Evolutionary conservation across 2,329 filamentous ascomycete genomes (phyloP).

Genomic region (Dothideomycetes sp.): DNA sequence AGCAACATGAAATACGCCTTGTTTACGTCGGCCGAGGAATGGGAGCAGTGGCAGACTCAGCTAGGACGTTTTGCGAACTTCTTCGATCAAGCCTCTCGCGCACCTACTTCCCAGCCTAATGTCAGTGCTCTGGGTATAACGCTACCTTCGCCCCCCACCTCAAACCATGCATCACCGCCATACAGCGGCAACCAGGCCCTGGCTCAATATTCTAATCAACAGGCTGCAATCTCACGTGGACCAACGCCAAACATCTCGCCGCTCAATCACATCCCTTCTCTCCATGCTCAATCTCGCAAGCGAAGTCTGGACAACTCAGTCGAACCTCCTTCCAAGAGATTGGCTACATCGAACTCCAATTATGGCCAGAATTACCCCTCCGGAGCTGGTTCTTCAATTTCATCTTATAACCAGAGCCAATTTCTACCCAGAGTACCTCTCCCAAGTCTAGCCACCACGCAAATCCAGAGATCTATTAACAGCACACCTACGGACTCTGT

Average conservation of each 20-base stretch:
- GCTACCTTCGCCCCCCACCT: slow-evolving; percentile 40
- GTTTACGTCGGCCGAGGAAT: slow-evolving; percentile 74
- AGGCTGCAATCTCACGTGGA: slow-evolving; percentile 26
- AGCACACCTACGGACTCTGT: too few relatives aligned
- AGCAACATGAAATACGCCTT: slow-evolving; percentile 97
- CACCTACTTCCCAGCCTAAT: slow-evolving; percentile 27
- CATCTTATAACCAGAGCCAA: neutral
- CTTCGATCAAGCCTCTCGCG: slow-evolving; percentile 55
- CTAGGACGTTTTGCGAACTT: slow-evolving; percentile 74
- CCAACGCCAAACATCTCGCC: slow-evolving; percentile 33
- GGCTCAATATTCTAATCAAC: slow-evolving; percentile 21
- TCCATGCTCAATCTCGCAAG: slow-evolving; percentile 35
- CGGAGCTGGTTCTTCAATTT: neutral
- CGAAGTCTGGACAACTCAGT: slow-evolving; percentile 45
- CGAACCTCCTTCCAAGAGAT: slow-evolving; percentile 48
- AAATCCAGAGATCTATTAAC: too few relatives aligned
- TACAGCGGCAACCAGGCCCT: slow-evolving; percentile 20
- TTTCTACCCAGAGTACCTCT: slow-evolving; percentile 39
- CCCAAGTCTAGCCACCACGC: slow-evolving; percentile 60
- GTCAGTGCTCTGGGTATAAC: slow-evolving; percentile 33
- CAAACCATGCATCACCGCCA: slow-evolving; percentile 41
- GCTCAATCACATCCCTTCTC: slow-evolving; percentile 29
- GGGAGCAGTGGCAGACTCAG: slow-evolving; percentile 77
- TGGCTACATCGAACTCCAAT: slow-evolving; percentile 10
- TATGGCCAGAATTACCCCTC: neutral